Base-by-base conservation (phyloP, 176 grass and related monocot species). In the Rhynchospora tenuis region DNA sequence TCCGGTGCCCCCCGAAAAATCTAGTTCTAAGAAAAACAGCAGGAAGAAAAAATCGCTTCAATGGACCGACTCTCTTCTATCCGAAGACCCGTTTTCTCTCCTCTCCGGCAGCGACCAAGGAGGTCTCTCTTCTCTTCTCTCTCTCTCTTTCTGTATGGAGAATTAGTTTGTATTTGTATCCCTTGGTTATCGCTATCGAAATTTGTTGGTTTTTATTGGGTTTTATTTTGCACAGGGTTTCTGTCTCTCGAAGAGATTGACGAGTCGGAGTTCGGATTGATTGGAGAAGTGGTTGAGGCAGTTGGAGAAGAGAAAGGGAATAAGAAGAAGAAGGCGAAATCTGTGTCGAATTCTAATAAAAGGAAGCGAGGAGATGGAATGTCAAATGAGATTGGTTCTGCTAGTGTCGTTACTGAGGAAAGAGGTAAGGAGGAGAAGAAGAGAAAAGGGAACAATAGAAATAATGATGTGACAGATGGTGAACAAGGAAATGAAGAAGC, bases 201-300 rank as follows among this genome's bases (percentile, higher is more conserved):
- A 27, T 54, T n/a, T n/a, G 12, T 12, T 47, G 70, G 58, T 17
- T n/a, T n/a, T n/a, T n/a, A n/a, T n/a, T n/a, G n/a, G n/a, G 10
- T 73, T 7, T 85, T 7, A 16, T 83, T 84, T 78, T 58, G 78
- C 38, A 28, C 81, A 98, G 93, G 96, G 19, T 99, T 99, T 83
- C 88, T 99, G 58, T 90, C 90, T 65, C 60, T 99, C 63, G 96
- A 99, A 83, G 96, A 99, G 83, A 92, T 99, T 31, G 96, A 99
- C 72, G 96, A 93, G 79, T 88, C 86, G 0, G 89, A 93, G 12
- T 95, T 86, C 51, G 88, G 86, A 19, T 86, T 95, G 38, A 57
- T 95, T 1, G 91, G 88, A 5, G 81, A 85, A 65, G 38, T 52
- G 47, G 14, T 63, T 38, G 86, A 79, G 29, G 80, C 81, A 9